Evolutionary conservation across 805 yeast species (phyloP).

Genomic region (Kurtzmaniella cleridarum): DNA sequence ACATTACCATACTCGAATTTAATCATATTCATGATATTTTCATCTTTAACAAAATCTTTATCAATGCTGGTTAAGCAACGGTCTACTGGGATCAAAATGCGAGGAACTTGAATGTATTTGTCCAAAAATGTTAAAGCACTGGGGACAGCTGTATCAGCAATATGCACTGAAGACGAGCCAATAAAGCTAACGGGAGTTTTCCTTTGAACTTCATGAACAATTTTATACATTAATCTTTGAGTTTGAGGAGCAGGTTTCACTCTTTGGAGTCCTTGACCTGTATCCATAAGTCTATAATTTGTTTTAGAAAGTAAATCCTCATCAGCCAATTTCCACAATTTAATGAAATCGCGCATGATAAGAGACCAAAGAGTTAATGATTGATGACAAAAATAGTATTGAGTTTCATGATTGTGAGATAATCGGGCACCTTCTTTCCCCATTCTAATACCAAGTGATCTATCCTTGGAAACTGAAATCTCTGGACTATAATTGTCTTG

Average conservation of each 20-base stretch:
- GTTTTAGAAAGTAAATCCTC: constrained; percentile 55
- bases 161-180: constrained; percentile 73
- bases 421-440: constrained; percentile 68
- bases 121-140: constrained; percentile 76
- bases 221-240: constrained; percentile 64
- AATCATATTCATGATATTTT: constrained; percentile 45
- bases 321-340: constrained; percentile 73
- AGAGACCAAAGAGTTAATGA: constrained; percentile 72
- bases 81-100: constrained; percentile 69
- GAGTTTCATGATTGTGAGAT: constrained; percentile 69
- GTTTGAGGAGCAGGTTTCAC: constrained; percentile 69
- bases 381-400: constrained; percentile 69
- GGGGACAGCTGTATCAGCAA: constrained; percentile 83
- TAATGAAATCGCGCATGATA: constrained; percentile 73
- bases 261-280: constrained; percentile 80
- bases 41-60: constrained; percentile 43
- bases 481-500: constrained; percentile 15
- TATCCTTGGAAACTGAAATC: constrained; percentile 34
- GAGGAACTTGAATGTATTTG: constrained; percentile 75
- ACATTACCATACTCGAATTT: constrained; percentile 53
- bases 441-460: constrained; percentile 55
- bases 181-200: constrained; percentile 62
- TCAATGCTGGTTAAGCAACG: constrained; percentile 52
- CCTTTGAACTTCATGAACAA: constrained; percentile 59
- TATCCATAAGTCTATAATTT: constrained; percentile 57